phyloP scores from a whole-genome alignment of 306 rosid genomes.

The Begonia loranthoides region DNA sequence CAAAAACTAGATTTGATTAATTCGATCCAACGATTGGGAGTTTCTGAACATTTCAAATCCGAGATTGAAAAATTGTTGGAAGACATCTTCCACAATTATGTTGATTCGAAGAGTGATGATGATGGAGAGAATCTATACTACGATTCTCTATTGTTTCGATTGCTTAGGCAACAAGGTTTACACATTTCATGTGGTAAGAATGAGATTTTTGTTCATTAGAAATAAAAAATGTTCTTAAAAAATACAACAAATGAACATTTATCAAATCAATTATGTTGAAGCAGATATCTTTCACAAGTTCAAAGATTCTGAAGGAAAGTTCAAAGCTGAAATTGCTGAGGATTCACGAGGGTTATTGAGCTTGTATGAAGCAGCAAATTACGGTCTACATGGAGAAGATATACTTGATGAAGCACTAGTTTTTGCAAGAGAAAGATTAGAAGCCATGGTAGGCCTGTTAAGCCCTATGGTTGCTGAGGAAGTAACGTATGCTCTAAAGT shows the following conservation, averaged over 20 bases:
- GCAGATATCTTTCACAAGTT: not conserved
- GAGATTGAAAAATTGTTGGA: constrained; percentile 13
- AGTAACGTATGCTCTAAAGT: no score
- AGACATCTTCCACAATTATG: not conserved
- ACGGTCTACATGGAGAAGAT: no score
- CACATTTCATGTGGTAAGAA: not conserved
- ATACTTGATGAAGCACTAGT: no score
- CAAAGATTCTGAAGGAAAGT: not conserved
- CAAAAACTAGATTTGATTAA: constrained; percentile 20
- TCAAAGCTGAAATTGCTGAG: not conserved
- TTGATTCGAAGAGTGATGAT: not conserved
- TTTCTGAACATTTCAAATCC: constrained; percentile 26
- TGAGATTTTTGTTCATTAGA: no score
- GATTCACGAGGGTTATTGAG: no score
- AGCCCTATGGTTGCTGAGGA: no score
- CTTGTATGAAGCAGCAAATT: no score
- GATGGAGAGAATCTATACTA: not conserved
- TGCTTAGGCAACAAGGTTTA: not conserved
- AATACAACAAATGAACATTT: no score
- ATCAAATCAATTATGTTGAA: not conserved
- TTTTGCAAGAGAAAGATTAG: no score
- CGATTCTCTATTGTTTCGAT: not conserved
- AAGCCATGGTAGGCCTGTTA: no score
- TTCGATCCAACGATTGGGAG: constrained; percentile 18
- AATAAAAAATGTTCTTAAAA: no score